A percentile compares a stretch with the other conserved stretches of the same genome.
phyloP scores from a whole-genome alignment of 768 basidiomycete species.

The Mycena capillaripes region DNA sequence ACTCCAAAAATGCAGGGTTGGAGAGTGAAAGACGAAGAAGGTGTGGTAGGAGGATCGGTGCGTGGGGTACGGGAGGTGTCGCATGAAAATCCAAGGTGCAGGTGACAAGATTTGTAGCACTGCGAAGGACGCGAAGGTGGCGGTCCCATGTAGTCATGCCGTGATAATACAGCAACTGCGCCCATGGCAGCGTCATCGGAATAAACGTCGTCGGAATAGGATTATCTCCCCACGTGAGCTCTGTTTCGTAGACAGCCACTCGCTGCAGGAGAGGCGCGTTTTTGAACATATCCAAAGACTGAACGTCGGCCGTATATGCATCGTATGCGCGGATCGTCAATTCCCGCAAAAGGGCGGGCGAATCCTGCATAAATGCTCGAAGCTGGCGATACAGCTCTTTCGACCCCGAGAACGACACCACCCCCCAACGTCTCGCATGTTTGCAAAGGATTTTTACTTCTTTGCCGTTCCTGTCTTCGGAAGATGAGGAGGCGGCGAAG shows the following conservation, averaged over 20 bases:
- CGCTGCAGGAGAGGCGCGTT: not conserved
- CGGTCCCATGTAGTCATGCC: not conserved
- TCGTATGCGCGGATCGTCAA: too few relatives aligned
- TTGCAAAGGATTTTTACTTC: not conserved
- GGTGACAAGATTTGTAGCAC: not conserved
- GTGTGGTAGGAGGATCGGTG: not conserved
- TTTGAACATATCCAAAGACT: not conserved
- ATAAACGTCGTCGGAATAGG: not conserved
- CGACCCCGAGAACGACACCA: not conserved
- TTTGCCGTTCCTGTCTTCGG: not conserved
- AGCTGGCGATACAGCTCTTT: not conserved
- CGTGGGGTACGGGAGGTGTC: not conserved
- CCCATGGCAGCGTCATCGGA: not conserved
- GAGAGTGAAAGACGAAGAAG: conserved; percentile 16
- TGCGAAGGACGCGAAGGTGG: not conserved
- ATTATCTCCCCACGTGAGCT: not conserved
- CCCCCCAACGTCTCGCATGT: not conserved
- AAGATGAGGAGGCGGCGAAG: not conserved
- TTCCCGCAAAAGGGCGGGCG: not conserved
- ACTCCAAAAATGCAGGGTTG: not conserved
- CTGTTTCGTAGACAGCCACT: not conserved
- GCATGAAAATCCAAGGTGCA: conserved; percentile 6
- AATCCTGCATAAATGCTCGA: not conserved
- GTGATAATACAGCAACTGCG: not conserved
- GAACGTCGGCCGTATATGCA: too few relatives aligned